A percentile compares a stretch with the other conserved stretches of the same genome.
Conservation (phyloP, 805 yeast genomes). For the Scheffersomyces amazonensis region DNA sequence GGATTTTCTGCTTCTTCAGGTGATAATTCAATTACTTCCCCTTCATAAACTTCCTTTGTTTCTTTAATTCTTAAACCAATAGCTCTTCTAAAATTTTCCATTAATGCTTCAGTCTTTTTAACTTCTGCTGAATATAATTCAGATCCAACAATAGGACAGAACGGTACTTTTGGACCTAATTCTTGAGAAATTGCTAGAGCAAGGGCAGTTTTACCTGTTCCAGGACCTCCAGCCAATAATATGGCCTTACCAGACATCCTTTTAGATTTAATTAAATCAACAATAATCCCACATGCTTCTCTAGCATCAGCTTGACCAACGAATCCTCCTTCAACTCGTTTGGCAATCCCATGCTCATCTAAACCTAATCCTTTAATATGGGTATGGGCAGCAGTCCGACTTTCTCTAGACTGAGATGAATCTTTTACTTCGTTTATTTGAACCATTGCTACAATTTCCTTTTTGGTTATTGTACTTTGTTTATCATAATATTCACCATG, state of each 20-base stretch:
- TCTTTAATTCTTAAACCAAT: slow-evolving; percentile 95
- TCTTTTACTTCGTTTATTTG: slow-evolving; percentile 77
- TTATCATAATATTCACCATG: no score
- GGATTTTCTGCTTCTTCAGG: slow-evolving; percentile 98
- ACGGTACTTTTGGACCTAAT: slow-evolving; percentile 95
- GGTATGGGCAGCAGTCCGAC: slow-evolving; percentile 92
- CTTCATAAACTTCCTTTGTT: slow-evolving; percentile 96
- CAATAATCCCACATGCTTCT: slow-evolving; percentile 93
- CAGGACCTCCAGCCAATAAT: slow-evolving; percentile 94
- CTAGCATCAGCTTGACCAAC: slow-evolving; percentile 75
- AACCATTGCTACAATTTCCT: slow-evolving; percentile 69
- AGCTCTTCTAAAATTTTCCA: slow-evolving; percentile 95
- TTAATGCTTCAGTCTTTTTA: slow-evolving; percentile 91
- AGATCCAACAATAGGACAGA: slow-evolving; percentile 94
- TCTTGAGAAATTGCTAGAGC: slow-evolving; percentile 96
- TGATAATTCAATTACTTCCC: slow-evolving; percentile 93
- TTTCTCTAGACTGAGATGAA: slow-evolving; percentile 42
- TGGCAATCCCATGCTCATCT: slow-evolving; percentile 86
- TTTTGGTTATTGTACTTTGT: not conserved
- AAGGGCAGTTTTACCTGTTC: slow-evolving; percentile 97
- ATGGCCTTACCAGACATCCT: slow-evolving; percentile 97
- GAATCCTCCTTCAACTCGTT: slow-evolving; percentile 83
- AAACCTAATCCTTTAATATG: slow-evolving; percentile 94
- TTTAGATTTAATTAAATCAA: slow-evolving; percentile 87
- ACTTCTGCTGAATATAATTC: slow-evolving; percentile 96